Base-by-base conservation (phyloP, 371 early-diverging fungal species). In the Mortierella sp. region DNA sequence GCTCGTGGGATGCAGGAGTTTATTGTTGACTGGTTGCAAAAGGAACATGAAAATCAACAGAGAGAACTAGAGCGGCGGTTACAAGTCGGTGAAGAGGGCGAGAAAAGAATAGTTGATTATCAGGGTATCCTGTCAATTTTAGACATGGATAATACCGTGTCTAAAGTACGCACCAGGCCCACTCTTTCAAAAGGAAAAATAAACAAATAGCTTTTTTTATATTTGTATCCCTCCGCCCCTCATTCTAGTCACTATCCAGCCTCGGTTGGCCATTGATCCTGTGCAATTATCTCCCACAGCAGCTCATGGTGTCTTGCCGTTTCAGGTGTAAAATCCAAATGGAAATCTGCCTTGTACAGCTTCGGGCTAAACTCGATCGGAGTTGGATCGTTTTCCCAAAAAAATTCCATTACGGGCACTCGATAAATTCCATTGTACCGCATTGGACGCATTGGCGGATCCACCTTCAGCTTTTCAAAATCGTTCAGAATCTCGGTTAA, bases 341-440 rank as follows among this genome's bases (percentile, higher is more conserved):
- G 77, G 30, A 65, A 68, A 44, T 77, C 77, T 0, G 77, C 77
- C 48, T 64, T 68, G 62, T 60, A 77, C 48, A 72, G 26, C 48
- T 72, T 68, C 21, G 69, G 56, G 37, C 65, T 68, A 30, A 55
- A 72, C 52, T 77, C 77, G 29, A 77, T 68, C 11, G 77, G 77
- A 26, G 48, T 7, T 3, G 66, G 48, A 1, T 77, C 72, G 4
- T 57, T 62, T 16, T 77, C 77, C 48, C 57, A 62, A 56, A 68
- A 77, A 25, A 77, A 77, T 63, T 77, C 69, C 55, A 77, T 65
- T 51, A 77, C 72, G 9, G 77, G 77, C 9, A 77, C 77, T 4
- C 77, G 48, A 29, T 62, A 68, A 23, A 68, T 72, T 7, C 77
- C 77, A 4, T 65, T 67, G 63, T 77, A 77, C 29, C 62, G 5